Evolutionary conservation across 2,329 filamentous ascomycete species (phyloP).

Genomic region (Sporothrix phasma): DNA sequence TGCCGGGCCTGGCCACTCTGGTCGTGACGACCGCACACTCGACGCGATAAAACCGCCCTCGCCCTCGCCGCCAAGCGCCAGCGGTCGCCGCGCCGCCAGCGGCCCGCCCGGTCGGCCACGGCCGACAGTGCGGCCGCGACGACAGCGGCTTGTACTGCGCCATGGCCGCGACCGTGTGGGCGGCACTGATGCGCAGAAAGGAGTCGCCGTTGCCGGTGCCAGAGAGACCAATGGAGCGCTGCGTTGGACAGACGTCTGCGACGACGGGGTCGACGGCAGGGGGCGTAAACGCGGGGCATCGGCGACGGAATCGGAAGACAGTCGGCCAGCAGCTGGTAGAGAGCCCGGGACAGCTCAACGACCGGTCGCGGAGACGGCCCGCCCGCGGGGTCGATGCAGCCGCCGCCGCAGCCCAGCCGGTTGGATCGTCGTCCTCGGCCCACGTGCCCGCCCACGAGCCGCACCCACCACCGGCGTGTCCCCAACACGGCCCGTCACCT

Average conservation of each 20-base stretch:
- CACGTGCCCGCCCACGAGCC: slow-evolving; percentile 90
- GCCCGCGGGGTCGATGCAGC: neutral
- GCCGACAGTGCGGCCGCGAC: slow-evolving; percentile 49
- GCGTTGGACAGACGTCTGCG: slow-evolving; percentile 18
- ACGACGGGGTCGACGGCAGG: neutral
- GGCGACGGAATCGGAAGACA: slow-evolving; percentile 43
- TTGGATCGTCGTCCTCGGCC: slow-evolving; percentile 40
- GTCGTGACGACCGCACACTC: slow-evolving; percentile 45
- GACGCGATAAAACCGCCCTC: slow-evolving; percentile 76
- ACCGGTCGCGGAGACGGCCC: slow-evolving; percentile 22
- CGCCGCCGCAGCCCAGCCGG: slow-evolving; percentile 19
- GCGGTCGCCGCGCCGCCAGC: slow-evolving; percentile 56
- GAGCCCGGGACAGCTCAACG: slow-evolving; percentile 32
- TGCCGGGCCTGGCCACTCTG: slow-evolving; percentile 33
- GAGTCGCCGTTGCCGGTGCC: slow-evolving; percentile 85
- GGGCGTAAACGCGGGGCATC: slow-evolving; percentile 29
- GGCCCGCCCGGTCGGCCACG: slow-evolving; percentile 60
- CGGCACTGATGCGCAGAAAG: slow-evolving; percentile 64
- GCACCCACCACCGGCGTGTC: slow-evolving; percentile 78
- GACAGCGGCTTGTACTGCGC: slow-evolving; percentile 50
- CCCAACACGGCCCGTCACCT: slow-evolving; percentile 72
- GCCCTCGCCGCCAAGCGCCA: slow-evolving; percentile 69
- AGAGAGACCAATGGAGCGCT: slow-evolving; percentile 50
- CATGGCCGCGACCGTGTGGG: slow-evolving; percentile 62
- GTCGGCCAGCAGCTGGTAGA: slow-evolving; percentile 45